Conservation (phyloP, 306 rosid genomes). For the Acacia confusa region DNA sequence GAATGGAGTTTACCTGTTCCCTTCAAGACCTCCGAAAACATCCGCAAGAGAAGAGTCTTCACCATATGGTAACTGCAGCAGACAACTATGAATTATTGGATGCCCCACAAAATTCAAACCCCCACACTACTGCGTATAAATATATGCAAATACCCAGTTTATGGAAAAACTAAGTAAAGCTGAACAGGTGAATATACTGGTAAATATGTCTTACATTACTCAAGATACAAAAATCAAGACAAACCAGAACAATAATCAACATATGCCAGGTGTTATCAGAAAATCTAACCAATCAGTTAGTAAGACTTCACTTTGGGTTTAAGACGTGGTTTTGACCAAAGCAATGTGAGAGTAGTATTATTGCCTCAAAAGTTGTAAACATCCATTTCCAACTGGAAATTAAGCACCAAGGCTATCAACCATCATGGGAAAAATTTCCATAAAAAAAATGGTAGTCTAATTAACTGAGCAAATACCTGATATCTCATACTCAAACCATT, state of each 20-base stretch:
- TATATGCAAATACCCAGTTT: constrained; percentile 3
- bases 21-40: constrained; percentile 85
- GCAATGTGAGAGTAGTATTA: not conserved
- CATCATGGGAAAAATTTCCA: not conserved
- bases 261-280: constrained; percentile 5
- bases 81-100: constrained; percentile 29
- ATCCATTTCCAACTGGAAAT: not conserved
- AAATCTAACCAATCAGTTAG: not conserved
- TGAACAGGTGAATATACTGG: not conserved
- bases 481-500: constrained; percentile 90
- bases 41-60: constrained; percentile 81
- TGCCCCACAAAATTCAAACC: constrained; percentile 7
- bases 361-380: not conserved
- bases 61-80: constrained; percentile 67
- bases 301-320: constrained; percentile 10
- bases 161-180: not conserved
- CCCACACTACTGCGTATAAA: not conserved
- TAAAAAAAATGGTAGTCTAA: not conserved
- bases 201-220: constrained; percentile 9
- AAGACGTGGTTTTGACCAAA: constrained; percentile 11
- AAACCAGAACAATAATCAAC: not conserved
- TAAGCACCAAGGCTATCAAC: not conserved
- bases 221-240: constrained; percentile 7
- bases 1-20: constrained; percentile 55
- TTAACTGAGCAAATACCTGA: constrained; percentile 60